Percentiles rank a stretch among this genome's conserved stretches.
Conservation (phyloP, 1,284 basidiomycete species). For the Cryptococcus sp. region DNA sequence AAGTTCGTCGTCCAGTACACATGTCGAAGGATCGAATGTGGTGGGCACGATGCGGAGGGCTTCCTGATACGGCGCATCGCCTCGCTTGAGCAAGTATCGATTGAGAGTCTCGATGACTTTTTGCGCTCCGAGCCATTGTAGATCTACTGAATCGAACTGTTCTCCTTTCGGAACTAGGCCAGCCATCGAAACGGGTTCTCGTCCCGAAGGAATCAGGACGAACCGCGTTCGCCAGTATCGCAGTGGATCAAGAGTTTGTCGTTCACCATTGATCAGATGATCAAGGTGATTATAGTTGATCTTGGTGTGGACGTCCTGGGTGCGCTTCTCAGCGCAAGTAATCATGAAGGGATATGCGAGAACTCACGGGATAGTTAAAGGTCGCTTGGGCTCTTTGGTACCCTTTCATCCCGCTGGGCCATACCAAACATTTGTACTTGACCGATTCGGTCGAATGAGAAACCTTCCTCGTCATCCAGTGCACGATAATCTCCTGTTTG, state of each 20-base stretch:
- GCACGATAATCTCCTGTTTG: constrained; percentile 83
- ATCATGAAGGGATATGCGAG: constrained; percentile 4
- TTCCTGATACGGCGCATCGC: constrained; percentile 57
- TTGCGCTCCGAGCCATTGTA: constrained; percentile 83
- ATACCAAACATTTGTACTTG: constrained; percentile 84
- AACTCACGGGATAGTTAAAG: constrained; percentile 71
- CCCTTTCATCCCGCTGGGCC: constrained; percentile 84
- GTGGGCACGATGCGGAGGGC: constrained; percentile 73
- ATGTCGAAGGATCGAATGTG: constrained; percentile 75
- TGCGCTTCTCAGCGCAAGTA: constrained; percentile 21
- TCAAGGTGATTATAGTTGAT: constrained; percentile 54
- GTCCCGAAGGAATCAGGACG: constrained; percentile 82
- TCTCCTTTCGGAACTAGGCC: constrained; percentile 62
- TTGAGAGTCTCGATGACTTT: constrained; percentile 87
- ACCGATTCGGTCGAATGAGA: constrained; percentile 63
- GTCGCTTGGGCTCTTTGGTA: constrained; percentile 76
- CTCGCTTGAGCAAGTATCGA: constrained; percentile 48
- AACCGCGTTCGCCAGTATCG: constrained; percentile 96
- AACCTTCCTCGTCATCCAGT: constrained; percentile 79
- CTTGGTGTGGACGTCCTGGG: constrained; percentile 51
- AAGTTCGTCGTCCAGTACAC: constrained; percentile 72
- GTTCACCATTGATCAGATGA: constrained; percentile 73
- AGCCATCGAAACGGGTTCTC: constrained; percentile 58
- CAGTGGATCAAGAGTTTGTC: constrained; percentile 64
- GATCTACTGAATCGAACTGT: constrained; percentile 79